These are phyloP conservation scores for Triglochin maritima DNA, from an alignment of 106 monocot genomes.

Conservation along the genomic window DNA sequence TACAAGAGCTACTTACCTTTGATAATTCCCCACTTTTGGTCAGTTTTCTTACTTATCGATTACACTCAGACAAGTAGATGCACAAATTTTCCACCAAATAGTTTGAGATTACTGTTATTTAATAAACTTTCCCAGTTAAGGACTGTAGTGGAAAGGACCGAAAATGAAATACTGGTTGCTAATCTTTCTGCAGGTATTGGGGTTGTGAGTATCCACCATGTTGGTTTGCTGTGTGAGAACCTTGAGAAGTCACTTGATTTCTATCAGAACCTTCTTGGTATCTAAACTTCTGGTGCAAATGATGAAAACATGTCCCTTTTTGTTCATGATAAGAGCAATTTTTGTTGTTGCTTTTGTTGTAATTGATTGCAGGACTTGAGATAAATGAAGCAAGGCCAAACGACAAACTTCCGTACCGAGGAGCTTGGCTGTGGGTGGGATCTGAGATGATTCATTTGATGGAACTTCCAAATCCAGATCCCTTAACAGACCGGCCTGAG, in stretches of 20 bases:
- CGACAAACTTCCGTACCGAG: constrained; percentile 95
- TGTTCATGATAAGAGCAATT: neutral
- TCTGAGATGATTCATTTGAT: constrained; percentile 98
- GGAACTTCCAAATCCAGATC: constrained; percentile 99
- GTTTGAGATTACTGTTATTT: neutral
- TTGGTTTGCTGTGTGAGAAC: constrained; percentile 85
- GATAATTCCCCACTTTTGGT: neutral
- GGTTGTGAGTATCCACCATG: constrained; percentile 89
- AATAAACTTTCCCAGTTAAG: neutral
- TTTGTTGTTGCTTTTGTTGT: neutral
- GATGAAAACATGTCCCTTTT: neutral
- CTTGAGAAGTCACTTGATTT: constrained; percentile 91
- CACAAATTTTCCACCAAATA: neutral
- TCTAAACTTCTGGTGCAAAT: constrained; percentile 1
- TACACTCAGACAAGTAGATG: neutral
- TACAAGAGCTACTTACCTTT: no score
- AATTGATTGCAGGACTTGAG: constrained; percentile 51
- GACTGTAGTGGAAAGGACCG: neutral
- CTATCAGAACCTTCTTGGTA: constrained; percentile 87
- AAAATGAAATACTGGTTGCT: neutral
- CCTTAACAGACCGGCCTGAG: constrained; percentile 93
- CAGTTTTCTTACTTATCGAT: neutral
- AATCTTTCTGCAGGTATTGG: constrained; percentile 50
- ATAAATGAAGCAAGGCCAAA: constrained; percentile 87
- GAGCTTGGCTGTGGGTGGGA: constrained; percentile 97